A percentile compares a stretch with the other conserved stretches of the same genome.
Conservation (phyloP, 441 rosid genomes). For the Eutrema salsugineum region DNA sequence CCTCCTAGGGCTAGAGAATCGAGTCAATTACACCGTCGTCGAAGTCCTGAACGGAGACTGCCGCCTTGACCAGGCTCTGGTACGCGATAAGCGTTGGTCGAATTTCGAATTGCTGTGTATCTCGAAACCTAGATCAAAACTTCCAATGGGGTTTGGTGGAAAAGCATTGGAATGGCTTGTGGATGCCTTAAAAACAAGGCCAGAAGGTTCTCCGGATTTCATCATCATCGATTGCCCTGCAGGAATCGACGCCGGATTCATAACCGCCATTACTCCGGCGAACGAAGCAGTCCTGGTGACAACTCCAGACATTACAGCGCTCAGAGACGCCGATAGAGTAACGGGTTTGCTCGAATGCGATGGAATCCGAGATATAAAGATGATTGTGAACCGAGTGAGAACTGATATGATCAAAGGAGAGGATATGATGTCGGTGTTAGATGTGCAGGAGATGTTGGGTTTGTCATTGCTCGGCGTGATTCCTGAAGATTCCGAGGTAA, state of each 20-base stretch:
- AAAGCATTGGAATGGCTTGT: slow-evolving; percentile 90
- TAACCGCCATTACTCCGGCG: slow-evolving; percentile 91
- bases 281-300: slow-evolving; percentile 88
- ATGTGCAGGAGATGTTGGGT: slow-evolving; percentile 95
- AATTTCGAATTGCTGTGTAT: slow-evolving; percentile 86
- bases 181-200: slow-evolving; percentile 62
- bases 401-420: slow-evolving; percentile 98
- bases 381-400: slow-evolving; percentile 89
- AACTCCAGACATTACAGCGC: slow-evolving; percentile 83
- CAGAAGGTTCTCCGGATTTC: slow-evolving; percentile 79
- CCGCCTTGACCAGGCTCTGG: slow-evolving; percentile 87
- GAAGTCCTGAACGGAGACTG: slow-evolving; percentile 93
- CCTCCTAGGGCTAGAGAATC: slow-evolving; percentile 86
- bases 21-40: slow-evolving; percentile 84
- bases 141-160: slow-evolving; percentile 85
- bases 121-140: slow-evolving; percentile 86
- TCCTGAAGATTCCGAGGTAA: slow-evolving; percentile 91
- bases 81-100: slow-evolving; percentile 91
- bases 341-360: slow-evolving; percentile 85
- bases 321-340: slow-evolving; percentile 89
- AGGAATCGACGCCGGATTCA: slow-evolving; percentile 93
- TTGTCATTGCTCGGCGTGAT: slow-evolving; percentile 79
- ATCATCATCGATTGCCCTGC: slow-evolving; percentile 90
- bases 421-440: slow-evolving; percentile 97
- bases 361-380: slow-evolving; percentile 86